A percentile compares a stretch with the other conserved stretches of the same genome.
These are phyloP conservation scores for Podospora anserina DNA, from an alignment of 495 filamentous ascomycete genomes.

Conservation along the genomic window DNA sequence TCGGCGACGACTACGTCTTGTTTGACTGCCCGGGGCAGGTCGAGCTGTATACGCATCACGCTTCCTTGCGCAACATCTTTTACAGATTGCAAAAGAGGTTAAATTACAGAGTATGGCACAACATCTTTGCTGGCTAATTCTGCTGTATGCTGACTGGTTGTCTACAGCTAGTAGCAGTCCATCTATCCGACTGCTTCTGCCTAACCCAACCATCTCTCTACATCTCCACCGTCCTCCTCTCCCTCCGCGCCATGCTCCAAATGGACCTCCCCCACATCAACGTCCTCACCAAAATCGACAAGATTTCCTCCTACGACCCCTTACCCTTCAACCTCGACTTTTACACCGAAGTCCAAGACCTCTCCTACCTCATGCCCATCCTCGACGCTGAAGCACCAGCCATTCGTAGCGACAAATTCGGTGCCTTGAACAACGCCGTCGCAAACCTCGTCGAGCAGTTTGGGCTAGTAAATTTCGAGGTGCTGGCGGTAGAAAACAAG, in stretches of 20 bases:
- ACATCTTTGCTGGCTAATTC: slow-evolving; percentile 17
- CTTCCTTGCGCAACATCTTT: slow-evolving; percentile 85
- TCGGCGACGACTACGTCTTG: slow-evolving; percentile 87
- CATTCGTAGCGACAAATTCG: slow-evolving; percentile 67
- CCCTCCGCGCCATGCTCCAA: slow-evolving; percentile 93
- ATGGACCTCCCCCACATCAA: slow-evolving; percentile 95
- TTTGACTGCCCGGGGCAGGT: slow-evolving; percentile 98
- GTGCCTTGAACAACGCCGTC: slow-evolving; percentile 78
- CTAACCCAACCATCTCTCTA: slow-evolving; percentile 89
- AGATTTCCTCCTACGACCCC: slow-evolving; percentile 68
- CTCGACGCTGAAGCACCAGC: slow-evolving; percentile 59
- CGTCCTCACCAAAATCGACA: slow-evolving; percentile 96
- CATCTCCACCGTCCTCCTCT: slow-evolving; percentile 87
- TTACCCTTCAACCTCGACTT: slow-evolving; percentile 92
- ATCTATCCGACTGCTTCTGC: slow-evolving; percentile 88
- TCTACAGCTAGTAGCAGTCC: slow-evolving; percentile 77
- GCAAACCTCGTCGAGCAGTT: slow-evolving; percentile 84
- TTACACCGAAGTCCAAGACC: slow-evolving; percentile 97
- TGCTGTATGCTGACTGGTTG: slow-evolving; percentile 14
- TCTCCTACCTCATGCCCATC: slow-evolving; percentile 75
- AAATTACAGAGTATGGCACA: slow-evolving; percentile 73
- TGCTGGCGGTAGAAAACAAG: slow-evolving; percentile 92
- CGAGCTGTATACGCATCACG: slow-evolving; percentile 93
- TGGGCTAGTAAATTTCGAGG: slow-evolving; percentile 84
- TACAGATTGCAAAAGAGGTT: slow-evolving; percentile 76